A percentile compares a stretch with the other conserved stretches of the same genome.
phyloP scores from a whole-genome alignment of 176 grass and related monocot genomes.

The Stipa capillata region DNA sequence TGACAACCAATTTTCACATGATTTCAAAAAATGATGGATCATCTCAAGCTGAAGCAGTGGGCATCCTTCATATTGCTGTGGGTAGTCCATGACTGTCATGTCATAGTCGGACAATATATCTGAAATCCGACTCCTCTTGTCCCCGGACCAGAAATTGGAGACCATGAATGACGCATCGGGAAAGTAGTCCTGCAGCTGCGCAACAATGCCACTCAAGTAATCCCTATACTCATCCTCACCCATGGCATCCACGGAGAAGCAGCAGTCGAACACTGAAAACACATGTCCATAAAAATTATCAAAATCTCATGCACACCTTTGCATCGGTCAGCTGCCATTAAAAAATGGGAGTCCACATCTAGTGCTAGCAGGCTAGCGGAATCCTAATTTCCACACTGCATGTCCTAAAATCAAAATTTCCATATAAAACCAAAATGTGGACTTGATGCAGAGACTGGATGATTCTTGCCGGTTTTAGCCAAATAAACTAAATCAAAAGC shows the following conservation, averaged over 20 bases:
- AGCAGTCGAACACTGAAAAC: conserved; percentile 92
- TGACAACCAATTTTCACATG: conserved; percentile 93
- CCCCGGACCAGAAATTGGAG: conserved; percentile 75
- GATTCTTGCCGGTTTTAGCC: conserved; percentile 3
- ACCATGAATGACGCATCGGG: conserved; percentile 91
- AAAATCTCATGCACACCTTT: background rate
- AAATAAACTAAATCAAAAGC: conserved; percentile 7
- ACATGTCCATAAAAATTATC: conserved; percentile 1
- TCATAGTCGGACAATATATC: conserved; percentile 92
- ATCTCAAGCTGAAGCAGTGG: conserved; percentile 89
- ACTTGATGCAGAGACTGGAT: background rate
- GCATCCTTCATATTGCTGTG: conserved; percentile 87
- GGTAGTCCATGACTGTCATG: conserved; percentile 96
- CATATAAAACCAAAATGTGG: background rate
- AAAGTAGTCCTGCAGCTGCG: conserved; percentile 75
- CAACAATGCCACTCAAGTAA: conserved; percentile 78
- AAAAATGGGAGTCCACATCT: conserved; percentile 8
- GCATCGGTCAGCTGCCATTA: background rate
- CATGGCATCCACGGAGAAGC: conserved; percentile 64
- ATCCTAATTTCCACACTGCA: background rate
- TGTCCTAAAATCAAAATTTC: background rate
- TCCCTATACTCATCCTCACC: conserved; percentile 65
- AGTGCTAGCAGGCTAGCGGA: background rate
- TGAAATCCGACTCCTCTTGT: conserved; percentile 76
- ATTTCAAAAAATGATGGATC: conserved; percentile 96